Evolutionary conservation across 2,329 filamentous ascomycete genomes (phyloP), one percentile per base, ranked within the genome.

Genomic region (Botrytis paeoniae): DNA sequence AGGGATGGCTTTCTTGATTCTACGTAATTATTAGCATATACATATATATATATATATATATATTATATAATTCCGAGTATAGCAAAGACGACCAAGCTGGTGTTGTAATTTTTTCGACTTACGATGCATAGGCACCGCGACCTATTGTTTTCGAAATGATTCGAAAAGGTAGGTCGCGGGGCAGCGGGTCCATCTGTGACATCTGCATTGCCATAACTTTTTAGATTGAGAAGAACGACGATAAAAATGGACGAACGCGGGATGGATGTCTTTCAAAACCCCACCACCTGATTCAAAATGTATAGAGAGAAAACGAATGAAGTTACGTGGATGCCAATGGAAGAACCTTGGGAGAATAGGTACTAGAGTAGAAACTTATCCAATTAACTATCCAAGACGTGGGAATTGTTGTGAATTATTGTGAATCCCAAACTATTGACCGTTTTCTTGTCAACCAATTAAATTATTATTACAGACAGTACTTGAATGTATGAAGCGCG

Each of bases 91-190:
- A 4, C 16, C 9, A 25, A 7, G 51, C 51, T 57, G 51, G n/a
- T 2, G 37, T 74, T 69, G 70, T 68, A 14, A 9, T 35, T 32
- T 39, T 51, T 25, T 37, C 71, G 51, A 81, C 87, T 83, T 84
- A 98, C 95, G 94, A 98, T 81, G 96, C 96, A 87, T 99, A 99
- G 78, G 96, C 96, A 78, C 96, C 96, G 81, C 94, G 92, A 72
- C 96, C 96, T 79, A 99, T 97, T 22, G 96, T 99, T 82, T 96
- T 96, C 74, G 96, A 98, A 79, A 99, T 89, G 80, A 99, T 92
- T 76, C 95, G 91, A 83, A 99, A 99, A 70, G 96, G 96, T 68
- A 99, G 87, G 80, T 97, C 90, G 75, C 80, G 85, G 37, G 96
- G 96, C 69, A 98, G 85, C 77, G 95, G 94, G 80, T 94, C 94